Evolutionary conservation across 108 stramenopile genomes (phyloP).

Genomic region (Pseudonitzschia multiseries): DNA sequence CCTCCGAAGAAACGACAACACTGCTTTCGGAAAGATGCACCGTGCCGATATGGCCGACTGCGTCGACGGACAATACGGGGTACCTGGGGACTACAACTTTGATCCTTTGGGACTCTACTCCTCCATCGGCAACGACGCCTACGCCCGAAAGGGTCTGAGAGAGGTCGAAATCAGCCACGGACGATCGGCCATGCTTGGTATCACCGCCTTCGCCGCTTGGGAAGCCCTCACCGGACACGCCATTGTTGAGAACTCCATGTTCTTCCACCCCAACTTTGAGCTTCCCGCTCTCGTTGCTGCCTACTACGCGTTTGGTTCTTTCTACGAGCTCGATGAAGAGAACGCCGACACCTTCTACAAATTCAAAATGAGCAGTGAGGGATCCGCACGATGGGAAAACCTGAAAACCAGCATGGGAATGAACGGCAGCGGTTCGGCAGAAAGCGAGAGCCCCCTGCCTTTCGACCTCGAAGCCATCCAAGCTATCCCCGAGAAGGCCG

Average conservation of each 20-base stretch:
- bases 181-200: conserved; percentile 77
- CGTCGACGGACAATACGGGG: conserved; percentile 73
- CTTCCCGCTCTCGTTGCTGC: conserved; percentile 57
- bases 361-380: conserved; percentile 36
- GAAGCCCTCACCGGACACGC: conserved; percentile 71
- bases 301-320: conserved; percentile 55
- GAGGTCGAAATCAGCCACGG: conserved; percentile 80
- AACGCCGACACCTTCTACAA: conserved; percentile 23
- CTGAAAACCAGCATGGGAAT: conserved; percentile 15
- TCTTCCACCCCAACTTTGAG: conserved; percentile 75
- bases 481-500: conserved; percentile 16
- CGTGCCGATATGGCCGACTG: conserved; percentile 54
- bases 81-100: conserved; percentile 84
- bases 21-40: conserved; percentile 60
- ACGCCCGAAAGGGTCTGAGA: conserved; percentile 76
- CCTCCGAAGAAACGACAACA: conserved; percentile 47
- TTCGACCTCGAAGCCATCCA: neutral
- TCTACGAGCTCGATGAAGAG: conserved; percentile 58
- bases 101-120: conserved; percentile 73
- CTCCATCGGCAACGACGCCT: conserved; percentile 60
- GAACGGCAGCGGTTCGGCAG: no score
- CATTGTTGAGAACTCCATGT: conserved; percentile 78
- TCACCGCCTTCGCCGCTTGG: conserved; percentile 72
- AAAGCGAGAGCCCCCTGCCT: no score
- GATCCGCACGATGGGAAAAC: conserved; percentile 32